Percentiles rank a stretch among this genome's conserved stretches.
These are phyloP conservation scores for Hypoxylon sp. DNA, from an alignment of 2,329 filamentous ascomycete species.

Conservation along the genomic window DNA sequence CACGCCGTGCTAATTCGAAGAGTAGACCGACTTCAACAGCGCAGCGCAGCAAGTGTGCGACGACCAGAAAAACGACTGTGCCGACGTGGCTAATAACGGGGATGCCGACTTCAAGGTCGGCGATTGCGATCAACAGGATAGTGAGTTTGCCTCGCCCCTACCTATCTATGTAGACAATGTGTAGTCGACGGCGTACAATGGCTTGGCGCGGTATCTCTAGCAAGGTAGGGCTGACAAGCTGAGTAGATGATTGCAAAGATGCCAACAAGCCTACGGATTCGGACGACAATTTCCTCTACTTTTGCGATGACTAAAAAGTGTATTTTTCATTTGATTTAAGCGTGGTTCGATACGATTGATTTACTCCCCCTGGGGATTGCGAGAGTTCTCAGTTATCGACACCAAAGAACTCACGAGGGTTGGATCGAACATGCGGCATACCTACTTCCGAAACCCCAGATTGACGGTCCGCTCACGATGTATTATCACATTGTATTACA, in stretches of 20 bases:
- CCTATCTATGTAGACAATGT: background rate
- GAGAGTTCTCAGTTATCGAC: background rate
- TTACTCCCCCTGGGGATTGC: background rate
- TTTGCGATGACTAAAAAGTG: constrained; percentile 57
- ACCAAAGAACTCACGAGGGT: background rate
- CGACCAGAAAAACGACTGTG: constrained; percentile 65
- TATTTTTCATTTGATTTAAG: too few species aligned
- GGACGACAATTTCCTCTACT: constrained; percentile 62
- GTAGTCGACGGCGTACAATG: background rate
- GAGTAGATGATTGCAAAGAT: constrained; percentile 59
- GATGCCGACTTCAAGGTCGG: constrained; percentile 55
- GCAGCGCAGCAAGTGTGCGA: constrained; percentile 63
- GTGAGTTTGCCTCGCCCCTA: constrained; percentile 53
- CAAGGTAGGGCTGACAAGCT: background rate
- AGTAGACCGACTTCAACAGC: constrained; percentile 59
- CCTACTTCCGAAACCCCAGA: background rate
- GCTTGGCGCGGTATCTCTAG: background rate
- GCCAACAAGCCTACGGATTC: constrained; percentile 57
- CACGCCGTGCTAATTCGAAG: background rate
- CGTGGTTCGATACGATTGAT: background rate
- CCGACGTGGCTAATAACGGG: constrained; percentile 48
- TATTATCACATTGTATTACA: background rate
- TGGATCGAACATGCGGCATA: background rate
- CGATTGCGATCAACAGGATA: constrained; percentile 63
- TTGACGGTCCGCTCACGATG: background rate